Conservation (phyloP, 2,329 filamentous ascomycete genomes). For the Cadophora malorum region DNA sequence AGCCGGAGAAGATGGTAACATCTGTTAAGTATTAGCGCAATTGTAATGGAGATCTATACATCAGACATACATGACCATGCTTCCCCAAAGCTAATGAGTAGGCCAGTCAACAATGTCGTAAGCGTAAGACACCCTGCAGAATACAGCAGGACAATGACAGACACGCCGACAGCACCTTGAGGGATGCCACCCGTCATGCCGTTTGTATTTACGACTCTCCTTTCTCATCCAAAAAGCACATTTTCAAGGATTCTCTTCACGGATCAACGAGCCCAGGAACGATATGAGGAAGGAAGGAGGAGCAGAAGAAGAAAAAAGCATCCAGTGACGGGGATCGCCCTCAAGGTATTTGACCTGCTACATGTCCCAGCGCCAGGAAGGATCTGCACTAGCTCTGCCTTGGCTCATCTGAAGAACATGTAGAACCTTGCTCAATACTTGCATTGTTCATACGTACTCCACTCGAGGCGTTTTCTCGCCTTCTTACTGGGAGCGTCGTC, state of each 20-base stretch:
- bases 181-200: constrained; percentile 36
- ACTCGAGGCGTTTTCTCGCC: background rate
- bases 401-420: constrained; percentile 15
- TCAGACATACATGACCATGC: constrained; percentile 40
- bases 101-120: constrained; percentile 35
- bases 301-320: constrained; percentile 13
- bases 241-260: constrained; percentile 5
- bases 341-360: constrained; percentile 23
- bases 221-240: constrained; percentile 10
- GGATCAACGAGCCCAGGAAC: background rate
- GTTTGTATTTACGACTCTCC: constrained; percentile 7
- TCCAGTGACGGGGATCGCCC: constrained; percentile 15
- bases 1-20: constrained; percentile 40
- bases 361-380: constrained; percentile 12
- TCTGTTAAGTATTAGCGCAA: constrained; percentile 32
- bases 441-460: background rate
- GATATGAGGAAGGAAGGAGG: constrained; percentile 5
- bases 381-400: constrained; percentile 13
- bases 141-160: constrained; percentile 42
- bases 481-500: constrained; percentile 20
- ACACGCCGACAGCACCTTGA: constrained; percentile 37
- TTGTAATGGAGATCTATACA: background rate
- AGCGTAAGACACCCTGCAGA: constrained; percentile 40
- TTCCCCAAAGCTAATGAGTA: constrained; percentile 45
- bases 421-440: constrained; percentile 12